phyloP scores from a whole-genome alignment of 2,329 filamentous ascomycete species.

The Penicillium sumatraense region DNA sequence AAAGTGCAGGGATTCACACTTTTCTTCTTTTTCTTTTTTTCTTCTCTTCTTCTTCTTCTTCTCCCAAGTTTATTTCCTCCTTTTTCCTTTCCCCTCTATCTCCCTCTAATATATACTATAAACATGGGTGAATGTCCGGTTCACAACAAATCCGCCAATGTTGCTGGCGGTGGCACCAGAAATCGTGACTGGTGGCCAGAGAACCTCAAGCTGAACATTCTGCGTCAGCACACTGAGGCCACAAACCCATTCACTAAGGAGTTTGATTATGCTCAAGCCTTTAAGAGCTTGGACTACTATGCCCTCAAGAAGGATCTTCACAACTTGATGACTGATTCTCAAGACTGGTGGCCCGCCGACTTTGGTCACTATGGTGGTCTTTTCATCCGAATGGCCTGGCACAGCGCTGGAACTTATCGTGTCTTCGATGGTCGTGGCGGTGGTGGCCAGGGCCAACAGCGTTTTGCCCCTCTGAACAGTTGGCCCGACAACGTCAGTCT shows the following conservation, averaged over 20 bases:
- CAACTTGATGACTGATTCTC: slow-evolving; percentile 75
- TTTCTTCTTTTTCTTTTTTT: not conserved
- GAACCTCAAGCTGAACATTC: slow-evolving; percentile 68
- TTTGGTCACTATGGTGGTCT: slow-evolving; percentile 81
- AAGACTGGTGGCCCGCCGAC: slow-evolving; percentile 82
- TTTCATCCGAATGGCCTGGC: slow-evolving; percentile 82
- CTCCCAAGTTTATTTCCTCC: not conserved
- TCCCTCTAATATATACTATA: not conserved
- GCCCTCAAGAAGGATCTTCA: slow-evolving; percentile 74
- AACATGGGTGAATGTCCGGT: slow-evolving; percentile 37
- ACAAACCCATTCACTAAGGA: slow-evolving; percentile 68
- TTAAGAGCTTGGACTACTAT: slow-evolving; percentile 72
- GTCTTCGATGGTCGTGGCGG: slow-evolving; percentile 76
- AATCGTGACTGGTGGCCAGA: slow-evolving; percentile 78
- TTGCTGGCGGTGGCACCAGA: slow-evolving; percentile 66
- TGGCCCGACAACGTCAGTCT: slow-evolving; percentile 80
- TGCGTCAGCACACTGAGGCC: slow-evolving; percentile 69
- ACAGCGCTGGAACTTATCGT: slow-evolving; percentile 78
- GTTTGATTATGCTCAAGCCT: slow-evolving; percentile 74
- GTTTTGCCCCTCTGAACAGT: slow-evolving; percentile 79
- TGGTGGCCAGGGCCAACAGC: slow-evolving; percentile 74
- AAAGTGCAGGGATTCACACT: slow-evolving; percentile 20
- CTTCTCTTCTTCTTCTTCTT: not conserved
- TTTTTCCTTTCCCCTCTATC: not conserved
- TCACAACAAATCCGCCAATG: slow-evolving; percentile 35